Conservation (phyloP, 225 moss, liverwort and hornwort genomes). For the Climacium dendroides region DNA sequence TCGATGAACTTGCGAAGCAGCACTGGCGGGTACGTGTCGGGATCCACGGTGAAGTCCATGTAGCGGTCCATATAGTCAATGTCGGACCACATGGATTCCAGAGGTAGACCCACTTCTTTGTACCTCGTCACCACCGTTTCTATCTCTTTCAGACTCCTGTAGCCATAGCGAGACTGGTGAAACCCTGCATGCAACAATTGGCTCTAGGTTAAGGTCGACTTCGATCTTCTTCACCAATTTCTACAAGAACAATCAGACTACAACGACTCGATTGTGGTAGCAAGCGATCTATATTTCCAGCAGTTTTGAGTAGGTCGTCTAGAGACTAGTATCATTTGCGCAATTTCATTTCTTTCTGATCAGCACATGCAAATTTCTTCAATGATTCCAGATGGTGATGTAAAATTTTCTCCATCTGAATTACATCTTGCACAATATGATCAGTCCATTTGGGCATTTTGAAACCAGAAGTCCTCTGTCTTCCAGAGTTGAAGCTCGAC, state of each 20-base stretch:
- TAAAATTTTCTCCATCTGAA: not conserved
- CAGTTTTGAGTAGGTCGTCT: not conserved
- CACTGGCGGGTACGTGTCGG: slow-evolving; percentile 12
- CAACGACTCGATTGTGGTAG: not conserved
- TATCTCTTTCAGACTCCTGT: slow-evolving; percentile 23
- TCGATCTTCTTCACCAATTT: not conserved
- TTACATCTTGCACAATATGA: not conserved
- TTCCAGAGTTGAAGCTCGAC: not conserved
- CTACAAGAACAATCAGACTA: not conserved
- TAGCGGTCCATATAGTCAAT: slow-evolving; percentile 54
- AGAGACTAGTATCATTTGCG: not conserved
- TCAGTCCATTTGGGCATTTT: not conserved
- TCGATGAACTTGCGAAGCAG: slow-evolving; percentile 43
- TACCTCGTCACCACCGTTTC: slow-evolving; percentile 39
- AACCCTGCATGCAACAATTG: slow-evolving; percentile 22
- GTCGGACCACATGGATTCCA: slow-evolving; percentile 56
- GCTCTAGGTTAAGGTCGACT: not conserved
- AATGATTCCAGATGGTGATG: no score
- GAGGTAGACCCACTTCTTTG: slow-evolving; percentile 22
- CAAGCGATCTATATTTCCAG: not conserved
- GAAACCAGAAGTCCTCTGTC: not conserved
- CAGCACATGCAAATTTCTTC: not conserved
- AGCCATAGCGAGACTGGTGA: slow-evolving; percentile 56
- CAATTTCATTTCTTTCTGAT: not conserved
- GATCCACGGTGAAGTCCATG: slow-evolving; percentile 44